Evolutionary conservation across 2,329 filamentous ascomycete genomes (phyloP), one percentile per base, ranked within the genome.

Genomic region (Pezicula neosporulosa): DNA sequence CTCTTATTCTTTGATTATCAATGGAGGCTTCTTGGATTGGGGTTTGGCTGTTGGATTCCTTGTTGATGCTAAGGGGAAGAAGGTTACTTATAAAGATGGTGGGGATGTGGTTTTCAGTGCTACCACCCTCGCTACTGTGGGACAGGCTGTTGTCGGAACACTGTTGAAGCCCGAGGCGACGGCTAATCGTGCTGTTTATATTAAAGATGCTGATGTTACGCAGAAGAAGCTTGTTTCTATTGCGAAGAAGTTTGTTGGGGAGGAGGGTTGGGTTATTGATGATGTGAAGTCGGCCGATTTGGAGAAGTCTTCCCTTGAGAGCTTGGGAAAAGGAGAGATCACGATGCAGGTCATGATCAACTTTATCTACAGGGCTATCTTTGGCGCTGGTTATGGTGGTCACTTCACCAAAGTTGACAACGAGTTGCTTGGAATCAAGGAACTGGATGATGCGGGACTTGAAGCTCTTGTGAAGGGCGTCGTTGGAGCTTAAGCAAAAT

Each of bases 1-100:
- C 69, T 70, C 74, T 13, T 87, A 84, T 70, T 83, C 78, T 0
- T 68, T 70, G 16, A 64, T 87, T 2, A 69, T 76, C 21, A 80
- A 72, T 48, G 77, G 77, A 0, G 65, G 70, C 0, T 86, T 87
- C 66, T 75, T 86, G 51, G 83, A 87, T 63, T 85, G 77, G 80
- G 72, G 71, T 7, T 44, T 76, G 5, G 36, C 63, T 54, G 57
- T 36, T 1, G 66, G 66, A 2, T 76, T 83, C 57, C 45, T 80
- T 5, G 47, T 80, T 2, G 69, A 78, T 51, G 52, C 70, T 1
- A 68, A 71, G n/a, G 64, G 68, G 1, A 67, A 70, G 2, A 72
- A 69, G 36, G 68, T 71, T 0, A 68, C 59, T 0, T 59, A 84
- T 0, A 74, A 70, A 50, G 76, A 83, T 52, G 75, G 74, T 1